Base-by-base conservation (phyloP, 177 flowering plant species). In the Tripterygium wilfordii region DNA sequence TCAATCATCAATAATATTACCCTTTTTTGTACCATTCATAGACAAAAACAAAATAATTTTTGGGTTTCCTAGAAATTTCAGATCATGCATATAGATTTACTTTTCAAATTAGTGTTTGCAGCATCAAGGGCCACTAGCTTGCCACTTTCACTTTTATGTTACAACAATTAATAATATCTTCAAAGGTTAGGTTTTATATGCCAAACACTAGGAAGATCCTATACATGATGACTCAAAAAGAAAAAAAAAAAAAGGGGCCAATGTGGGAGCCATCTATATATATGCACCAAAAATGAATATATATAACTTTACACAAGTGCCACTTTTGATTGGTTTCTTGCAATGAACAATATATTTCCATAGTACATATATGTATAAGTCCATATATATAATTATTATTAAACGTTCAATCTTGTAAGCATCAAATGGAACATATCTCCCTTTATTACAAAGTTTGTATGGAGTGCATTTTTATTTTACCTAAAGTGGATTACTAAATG, bases 201-300 rank as follows among this genome's bases (percentile, higher is more conserved):
- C 48, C 49, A 29, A 25, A 43, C 59, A 53, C 67, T 55, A 14
- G 33, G 51, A 45, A 51, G 48, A 46, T 42, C 30, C 53, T 22
- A 32, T 2, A 32, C 30, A 24, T 56, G 52, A 56, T 40, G 41
- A 56, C 40, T 56, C 60, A 47, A 47, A 46, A n/a, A n/a, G n/a
- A n/a, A n/a, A n/a, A n/a, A n/a, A n/a, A n/a, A n/a, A n/a, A n/a
- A n/a, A 54, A 38, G 35, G 41, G 28, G 21, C 26, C 8, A 19
- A 36, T n/a, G 52, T 45, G 35, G 48, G 44, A 48, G 12, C 52
- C 43, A 32, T 21, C 12, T 7, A 43, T n/a, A 9, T 16, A 30
- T 23, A 44, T 10, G 35, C 21, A 25, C 2, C 15, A 29, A 14
- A 32, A 9, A 24, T 8, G 12, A 9, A n/a, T 31, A 19, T 29